Conservation (phyloP, 257 asterid genomes). For the Solanum pimpinellifolium region DNA sequence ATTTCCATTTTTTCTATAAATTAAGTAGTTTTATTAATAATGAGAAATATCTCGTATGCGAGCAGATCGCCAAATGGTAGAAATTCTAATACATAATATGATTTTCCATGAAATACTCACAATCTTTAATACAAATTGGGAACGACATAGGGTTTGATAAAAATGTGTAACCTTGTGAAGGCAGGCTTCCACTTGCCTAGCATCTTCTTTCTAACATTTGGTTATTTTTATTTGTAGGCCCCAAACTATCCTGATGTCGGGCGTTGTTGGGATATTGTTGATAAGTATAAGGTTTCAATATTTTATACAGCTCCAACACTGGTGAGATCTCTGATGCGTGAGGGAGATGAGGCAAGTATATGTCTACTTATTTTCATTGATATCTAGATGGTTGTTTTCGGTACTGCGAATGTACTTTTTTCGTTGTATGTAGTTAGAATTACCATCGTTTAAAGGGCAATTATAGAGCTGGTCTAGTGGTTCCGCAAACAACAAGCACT, state of each 20-base stretch:
- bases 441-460: background rate
- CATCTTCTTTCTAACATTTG: background rate
- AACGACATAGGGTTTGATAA: background rate
- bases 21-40: background rate
- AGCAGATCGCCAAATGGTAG: background rate
- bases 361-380: background rate
- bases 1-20: background rate
- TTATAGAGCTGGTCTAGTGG: background rate
- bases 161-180: background rate
- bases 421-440: background rate
- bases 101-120: background rate
- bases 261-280: constrained; percentile 97
- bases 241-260: constrained; percentile 95
- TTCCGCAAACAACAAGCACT: background rate
- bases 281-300: constrained; percentile 87
- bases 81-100: background rate
- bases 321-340: constrained; percentile 96
- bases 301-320: constrained; percentile 95
- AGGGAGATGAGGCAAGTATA: constrained; percentile 84
- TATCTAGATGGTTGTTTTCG: constrained; percentile 1
- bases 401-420: background rate
- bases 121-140: background rate
- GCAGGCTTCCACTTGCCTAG: background rate
- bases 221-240: constrained; percentile 37
- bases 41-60: background rate